These are phyloP conservation scores for Solanum pennellii DNA, from an alignment of 257 asterid species.

Conservation along the genomic window DNA sequence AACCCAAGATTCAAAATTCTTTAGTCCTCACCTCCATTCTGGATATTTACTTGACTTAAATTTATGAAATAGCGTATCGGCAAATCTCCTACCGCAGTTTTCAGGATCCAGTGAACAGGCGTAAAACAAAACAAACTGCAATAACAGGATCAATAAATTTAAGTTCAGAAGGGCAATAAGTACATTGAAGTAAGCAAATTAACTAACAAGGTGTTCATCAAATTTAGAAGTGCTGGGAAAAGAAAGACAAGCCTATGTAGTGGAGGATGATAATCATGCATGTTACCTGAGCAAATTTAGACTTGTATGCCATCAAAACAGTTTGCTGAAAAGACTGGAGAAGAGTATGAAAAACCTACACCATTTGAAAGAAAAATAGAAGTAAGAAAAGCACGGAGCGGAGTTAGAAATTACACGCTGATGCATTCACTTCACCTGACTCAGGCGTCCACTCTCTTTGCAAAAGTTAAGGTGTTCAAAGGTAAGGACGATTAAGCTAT, in stretches of 20 bases:
- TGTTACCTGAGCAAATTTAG: slow-evolving; percentile 91
- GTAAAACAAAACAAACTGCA: slow-evolving; percentile 89
- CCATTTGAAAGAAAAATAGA: neutral
- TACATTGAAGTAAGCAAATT: neutral
- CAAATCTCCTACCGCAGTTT: slow-evolving; percentile 58
- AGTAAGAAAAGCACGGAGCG: neutral
- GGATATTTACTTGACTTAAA: slow-evolving; percentile 41
- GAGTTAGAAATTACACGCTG: neutral
- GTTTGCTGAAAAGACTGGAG: slow-evolving; percentile 79
- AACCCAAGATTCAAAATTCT: neutral
- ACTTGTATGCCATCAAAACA: slow-evolving; percentile 69
- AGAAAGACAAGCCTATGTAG: neutral
- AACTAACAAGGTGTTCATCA: neutral
- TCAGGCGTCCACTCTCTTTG: slow-evolving; percentile 43
- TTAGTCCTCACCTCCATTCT: slow-evolving; percentile 53
- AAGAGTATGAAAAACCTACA: slow-evolving; percentile 72
- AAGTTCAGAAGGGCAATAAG: neutral
- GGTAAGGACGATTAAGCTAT: slow-evolving; percentile 69
- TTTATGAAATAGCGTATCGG: slow-evolving; percentile 27
- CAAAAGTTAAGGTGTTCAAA: slow-evolving; percentile 66
- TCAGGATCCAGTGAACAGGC: slow-evolving; percentile 95
- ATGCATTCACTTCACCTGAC: slow-evolving; percentile 30
- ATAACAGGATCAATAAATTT: neutral
- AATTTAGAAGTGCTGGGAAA: neutral
- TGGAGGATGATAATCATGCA: neutral